These are phyloP conservation scores for Puccinia brachypodii DNA, from an alignment of 1,284 basidiomycete species.

Conservation along the genomic window DNA sequence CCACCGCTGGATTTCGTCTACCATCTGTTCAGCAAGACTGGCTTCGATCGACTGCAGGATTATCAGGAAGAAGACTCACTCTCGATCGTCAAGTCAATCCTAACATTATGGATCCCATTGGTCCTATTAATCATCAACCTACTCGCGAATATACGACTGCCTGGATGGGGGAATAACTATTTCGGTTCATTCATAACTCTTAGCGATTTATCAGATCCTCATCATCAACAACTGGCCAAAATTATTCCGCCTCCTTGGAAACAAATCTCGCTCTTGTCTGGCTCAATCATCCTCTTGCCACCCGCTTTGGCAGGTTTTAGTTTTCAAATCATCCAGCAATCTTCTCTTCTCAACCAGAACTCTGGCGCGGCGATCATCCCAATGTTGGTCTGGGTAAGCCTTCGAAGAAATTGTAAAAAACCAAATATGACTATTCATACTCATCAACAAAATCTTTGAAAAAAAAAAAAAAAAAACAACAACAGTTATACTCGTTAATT, in stretches of 20 bases:
- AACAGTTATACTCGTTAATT: conserved; percentile 25
- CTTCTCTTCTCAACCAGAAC: not conserved
- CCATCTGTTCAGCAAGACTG: not conserved
- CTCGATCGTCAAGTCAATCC: not conserved
- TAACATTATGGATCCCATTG: not conserved
- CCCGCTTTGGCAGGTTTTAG: conserved; percentile 7
- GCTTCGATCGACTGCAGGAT: no score
- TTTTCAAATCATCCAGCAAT: not conserved
- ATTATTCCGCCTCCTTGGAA: not conserved
- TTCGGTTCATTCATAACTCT: conserved; percentile 6
- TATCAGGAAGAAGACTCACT: not conserved
- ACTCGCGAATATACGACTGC: not conserved
- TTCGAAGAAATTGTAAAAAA: not conserved
- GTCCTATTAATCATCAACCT: conserved; percentile 7
- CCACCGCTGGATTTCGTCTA: not conserved
- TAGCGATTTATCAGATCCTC: not conserved
- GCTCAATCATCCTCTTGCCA: not conserved
- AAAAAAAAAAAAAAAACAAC: no score
- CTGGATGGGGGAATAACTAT: not conserved
- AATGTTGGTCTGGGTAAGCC: conserved; percentile 22
- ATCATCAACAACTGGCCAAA: not conserved
- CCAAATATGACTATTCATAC: not conserved
- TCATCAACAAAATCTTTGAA: not conserved
- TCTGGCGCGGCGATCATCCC: not conserved
- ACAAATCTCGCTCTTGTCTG: not conserved